phyloP scores from a whole-genome alignment of 495 filamentous ascomycete genomes.

The Penicillium canescens region DNA sequence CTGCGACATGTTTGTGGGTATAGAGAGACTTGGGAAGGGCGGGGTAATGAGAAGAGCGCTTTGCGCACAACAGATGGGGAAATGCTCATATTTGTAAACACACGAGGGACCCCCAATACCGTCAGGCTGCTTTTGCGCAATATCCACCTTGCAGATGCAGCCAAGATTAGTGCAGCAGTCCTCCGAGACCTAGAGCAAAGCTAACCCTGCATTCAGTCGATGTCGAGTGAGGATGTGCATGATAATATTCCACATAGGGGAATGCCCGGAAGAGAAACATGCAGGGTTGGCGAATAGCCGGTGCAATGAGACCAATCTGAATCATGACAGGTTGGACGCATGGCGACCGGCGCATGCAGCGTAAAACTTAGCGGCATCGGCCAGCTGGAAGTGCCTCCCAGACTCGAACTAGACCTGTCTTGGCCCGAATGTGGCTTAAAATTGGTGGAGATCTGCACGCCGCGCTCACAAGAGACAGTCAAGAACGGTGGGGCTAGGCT shows the following conservation, averaged over 20 bases:
- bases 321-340: slow-evolving; percentile 17
- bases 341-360: slow-evolving; percentile 16
- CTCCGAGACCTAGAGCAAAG: slow-evolving; percentile 9
- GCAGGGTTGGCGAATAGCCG: slow-evolving; percentile 15
- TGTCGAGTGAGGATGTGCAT: slow-evolving; percentile 13
- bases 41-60: not conserved
- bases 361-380: slow-evolving; percentile 12
- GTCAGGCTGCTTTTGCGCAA: not conserved
- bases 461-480: slow-evolving; percentile 14
- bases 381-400: slow-evolving; percentile 2
- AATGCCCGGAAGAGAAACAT: slow-evolving; percentile 8
- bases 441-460: slow-evolving; percentile 21
- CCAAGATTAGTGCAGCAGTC: slow-evolving; percentile 3
- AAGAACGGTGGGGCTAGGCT: slow-evolving; percentile 24
- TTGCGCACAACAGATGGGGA: not conserved
- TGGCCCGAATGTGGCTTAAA: slow-evolving; percentile 12
- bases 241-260: slow-evolving; percentile 14
- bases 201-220: slow-evolving; percentile 8
- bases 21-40: not conserved
- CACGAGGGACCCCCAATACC: slow-evolving; percentile 2
- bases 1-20: slow-evolving; percentile 10
- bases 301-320: slow-evolving; percentile 5
- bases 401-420: slow-evolving; percentile 6
- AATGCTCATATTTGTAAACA: slow-evolving; percentile 13
- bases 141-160: slow-evolving; percentile 11